Percentiles rank a stretch among this genome's conserved stretches.
Evolutionary conservation across 2,329 filamentous ascomycete genomes (phyloP).

Genomic region (Phialophora tarda): DNA sequence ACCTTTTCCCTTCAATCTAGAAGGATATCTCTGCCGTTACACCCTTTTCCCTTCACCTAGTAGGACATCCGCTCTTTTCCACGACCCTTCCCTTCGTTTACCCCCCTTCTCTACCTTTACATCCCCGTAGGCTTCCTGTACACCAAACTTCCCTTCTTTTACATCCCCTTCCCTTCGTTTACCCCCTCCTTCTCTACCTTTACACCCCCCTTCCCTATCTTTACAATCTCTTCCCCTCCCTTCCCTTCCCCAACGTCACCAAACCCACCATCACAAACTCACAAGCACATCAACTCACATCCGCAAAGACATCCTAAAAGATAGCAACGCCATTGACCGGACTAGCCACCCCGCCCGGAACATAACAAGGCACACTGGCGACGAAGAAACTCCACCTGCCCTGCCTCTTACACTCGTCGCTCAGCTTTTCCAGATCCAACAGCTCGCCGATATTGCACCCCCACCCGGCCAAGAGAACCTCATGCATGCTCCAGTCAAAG

Average conservation of each 20-base stretch:
- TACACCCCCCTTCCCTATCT: neutral
- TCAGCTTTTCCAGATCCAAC: slow-evolving; percentile 50
- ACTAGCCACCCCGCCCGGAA: slow-evolving; percentile 40
- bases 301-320: slow-evolving; percentile 23
- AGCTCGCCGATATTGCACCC: slow-evolving; percentile 43
- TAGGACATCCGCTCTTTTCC: neutral
- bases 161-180: neutral
- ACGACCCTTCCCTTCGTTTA: neutral
- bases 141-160: slow-evolving; percentile 5
- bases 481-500: slow-evolving; percentile 40
- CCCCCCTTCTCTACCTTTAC: neutral
- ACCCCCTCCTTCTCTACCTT: neutral
- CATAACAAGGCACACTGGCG: slow-evolving; percentile 45
- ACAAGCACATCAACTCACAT: neutral
- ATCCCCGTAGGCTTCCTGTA: too few species aligned
- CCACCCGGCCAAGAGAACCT: slow-evolving; percentile 43
- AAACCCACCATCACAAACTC: neutral
- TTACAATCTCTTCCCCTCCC: neutral
- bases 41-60: too few species aligned
- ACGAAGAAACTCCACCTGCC: slow-evolving; percentile 57
- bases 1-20: too few species aligned
- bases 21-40: neutral
- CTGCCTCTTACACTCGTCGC: slow-evolving; percentile 46
- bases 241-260: neutral
- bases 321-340: slow-evolving; percentile 40